Conservation (phyloP, 441 rosid species). For the Aquilaria agallochum region DNA sequence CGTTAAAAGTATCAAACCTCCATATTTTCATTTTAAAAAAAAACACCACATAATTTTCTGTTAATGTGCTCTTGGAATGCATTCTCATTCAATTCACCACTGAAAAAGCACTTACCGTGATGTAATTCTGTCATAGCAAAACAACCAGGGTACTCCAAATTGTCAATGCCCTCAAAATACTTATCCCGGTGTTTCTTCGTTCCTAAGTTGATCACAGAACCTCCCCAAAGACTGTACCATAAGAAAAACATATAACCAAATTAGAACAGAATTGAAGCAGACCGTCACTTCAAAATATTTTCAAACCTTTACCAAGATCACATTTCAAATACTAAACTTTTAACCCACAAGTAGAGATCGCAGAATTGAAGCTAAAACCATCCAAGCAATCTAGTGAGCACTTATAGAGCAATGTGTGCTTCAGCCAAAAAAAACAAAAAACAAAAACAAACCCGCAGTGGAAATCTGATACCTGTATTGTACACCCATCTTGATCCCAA, state of each 20-base stretch:
- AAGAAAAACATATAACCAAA: neutral
- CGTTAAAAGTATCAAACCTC: neutral
- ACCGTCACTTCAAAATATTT: neutral
- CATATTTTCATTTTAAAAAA: too few relatives aligned
- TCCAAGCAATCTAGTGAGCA: too few relatives aligned
- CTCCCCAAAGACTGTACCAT: slow-evolving; percentile 94
- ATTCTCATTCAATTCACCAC: neutral
- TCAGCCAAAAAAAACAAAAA: neutral
- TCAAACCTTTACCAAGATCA: slow-evolving; percentile 1
- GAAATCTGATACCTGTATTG: slow-evolving; percentile 60
- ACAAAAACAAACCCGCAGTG: slow-evolving; percentile 1
- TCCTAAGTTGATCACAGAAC: slow-evolving; percentile 88
- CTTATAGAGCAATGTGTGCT: too few relatives aligned
- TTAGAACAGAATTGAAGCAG: neutral
- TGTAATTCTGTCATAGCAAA: slow-evolving; percentile 99
- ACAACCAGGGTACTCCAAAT: slow-evolving; percentile 87
- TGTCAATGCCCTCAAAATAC: slow-evolving; percentile 83
- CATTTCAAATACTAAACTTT: slow-evolving; percentile 10
- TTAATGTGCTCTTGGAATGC: too few relatives aligned
- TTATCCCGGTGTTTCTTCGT: slow-evolving; percentile 89
- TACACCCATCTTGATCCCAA: slow-evolving; percentile 90
- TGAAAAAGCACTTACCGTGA: slow-evolving; percentile 54
- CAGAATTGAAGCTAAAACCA: too few relatives aligned
- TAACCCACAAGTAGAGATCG: slow-evolving; percentile 2
- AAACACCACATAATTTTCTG: too few relatives aligned